Evolutionary conservation across 2,329 filamentous ascomycete species (phyloP).

Genomic region (Apiospora rasikravindrae): DNA sequence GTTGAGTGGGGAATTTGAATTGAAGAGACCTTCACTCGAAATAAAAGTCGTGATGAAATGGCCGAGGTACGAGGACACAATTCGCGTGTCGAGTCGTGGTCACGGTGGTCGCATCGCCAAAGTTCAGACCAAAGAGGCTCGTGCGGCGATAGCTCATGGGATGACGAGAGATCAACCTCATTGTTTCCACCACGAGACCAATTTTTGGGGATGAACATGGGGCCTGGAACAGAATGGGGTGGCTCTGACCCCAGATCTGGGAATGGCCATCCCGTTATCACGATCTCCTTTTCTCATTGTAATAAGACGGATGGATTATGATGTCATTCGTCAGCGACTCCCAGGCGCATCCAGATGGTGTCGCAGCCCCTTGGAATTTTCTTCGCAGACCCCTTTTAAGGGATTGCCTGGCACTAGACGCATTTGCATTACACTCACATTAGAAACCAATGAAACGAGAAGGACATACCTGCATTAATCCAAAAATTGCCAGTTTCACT

Average conservation of each 20-base stretch:
- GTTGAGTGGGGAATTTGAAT: background rate
- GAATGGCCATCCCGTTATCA: background rate
- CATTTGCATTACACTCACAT: background rate
- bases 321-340: background rate
- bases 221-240: background rate
- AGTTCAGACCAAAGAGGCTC: background rate
- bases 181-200: background rate
- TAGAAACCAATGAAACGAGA: too few relatives aligned
- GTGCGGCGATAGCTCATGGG: background rate
- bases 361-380: background rate
- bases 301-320: background rate
- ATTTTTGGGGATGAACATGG: background rate
- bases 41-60: background rate
- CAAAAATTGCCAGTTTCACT: background rate
- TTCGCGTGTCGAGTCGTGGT: background rate
- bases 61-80: background rate
- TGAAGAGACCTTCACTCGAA: background rate
- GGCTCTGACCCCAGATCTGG: background rate
- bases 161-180: background rate
- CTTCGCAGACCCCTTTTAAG: background rate
- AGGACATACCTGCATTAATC: too few relatives aligned
- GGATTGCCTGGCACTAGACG: background rate
- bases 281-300: background rate
- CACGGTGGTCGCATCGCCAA: background rate
- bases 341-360: background rate